These are phyloP conservation scores for Rubus parviflorus DNA, from an alignment of 306 rosid species.

Conservation along the genomic window DNA sequence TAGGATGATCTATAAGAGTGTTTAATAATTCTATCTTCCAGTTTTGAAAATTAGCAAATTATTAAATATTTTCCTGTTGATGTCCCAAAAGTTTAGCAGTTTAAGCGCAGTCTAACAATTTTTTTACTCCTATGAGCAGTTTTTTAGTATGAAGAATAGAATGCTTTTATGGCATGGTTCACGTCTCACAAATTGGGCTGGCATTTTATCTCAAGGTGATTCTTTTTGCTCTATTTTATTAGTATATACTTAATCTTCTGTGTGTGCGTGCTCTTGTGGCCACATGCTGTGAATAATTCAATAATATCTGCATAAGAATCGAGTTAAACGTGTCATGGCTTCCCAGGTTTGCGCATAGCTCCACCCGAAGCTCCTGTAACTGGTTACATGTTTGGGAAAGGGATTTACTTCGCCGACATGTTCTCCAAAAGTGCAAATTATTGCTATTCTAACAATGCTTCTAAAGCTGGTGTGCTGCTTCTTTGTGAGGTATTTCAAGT, in stretches of 20 bases:
- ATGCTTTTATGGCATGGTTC: slow-evolving; percentile 98
- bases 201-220: slow-evolving; percentile 95
- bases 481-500: slow-evolving; percentile 70
- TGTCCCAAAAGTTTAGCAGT: slow-evolving; percentile 9
- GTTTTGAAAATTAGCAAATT: slow-evolving; percentile 12
- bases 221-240: slow-evolving; percentile 17
- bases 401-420: slow-evolving; percentile 97
- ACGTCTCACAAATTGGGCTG: slow-evolving; percentile 94
- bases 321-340: slow-evolving; percentile 4
- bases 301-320: slow-evolving; percentile 23
- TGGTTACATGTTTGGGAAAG: slow-evolving; percentile 98
- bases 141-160: slow-evolving; percentile 64
- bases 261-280: slow-evolving; percentile 16
- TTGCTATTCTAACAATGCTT: slow-evolving; percentile 60
- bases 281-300: slow-evolving; percentile 14
- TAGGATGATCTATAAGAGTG: slow-evolving; percentile 20
- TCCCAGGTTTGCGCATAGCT: slow-evolving; percentile 90
- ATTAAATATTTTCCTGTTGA: slow-evolving; percentile 1
- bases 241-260: not conserved
- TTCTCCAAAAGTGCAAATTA: slow-evolving; percentile 98
- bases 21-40: slow-evolving; percentile 4
- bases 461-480: slow-evolving; percentile 76
- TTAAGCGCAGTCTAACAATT: slow-evolving; percentile 8
- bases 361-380: slow-evolving; percentile 96
- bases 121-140: slow-evolving; percentile 48